Conservation (phyloP, 352 stramenopile genomes). For the Phytopythium chamaehyphon region DNA sequence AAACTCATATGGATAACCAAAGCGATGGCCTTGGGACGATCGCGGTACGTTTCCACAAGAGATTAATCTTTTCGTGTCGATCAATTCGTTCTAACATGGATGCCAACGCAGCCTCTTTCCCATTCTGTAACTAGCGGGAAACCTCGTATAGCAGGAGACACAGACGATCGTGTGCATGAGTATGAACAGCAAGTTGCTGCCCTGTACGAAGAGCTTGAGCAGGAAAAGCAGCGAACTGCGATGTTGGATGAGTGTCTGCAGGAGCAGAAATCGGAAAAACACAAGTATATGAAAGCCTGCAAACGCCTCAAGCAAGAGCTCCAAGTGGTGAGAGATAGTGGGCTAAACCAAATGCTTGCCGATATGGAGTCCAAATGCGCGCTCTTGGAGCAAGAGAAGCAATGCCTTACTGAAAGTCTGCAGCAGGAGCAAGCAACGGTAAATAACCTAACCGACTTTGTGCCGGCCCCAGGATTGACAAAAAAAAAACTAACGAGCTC, state of each 20-base stretch:
- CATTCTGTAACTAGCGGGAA: conserved; percentile 33
- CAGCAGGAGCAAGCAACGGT: conserved; percentile 34
- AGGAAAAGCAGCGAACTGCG: conserved; percentile 66
- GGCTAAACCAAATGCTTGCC: conserved; percentile 56
- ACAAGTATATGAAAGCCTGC: conserved; percentile 70
- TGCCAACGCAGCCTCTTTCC: conserved; percentile 24
- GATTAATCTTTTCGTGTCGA: no score
- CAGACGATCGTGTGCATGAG: conserved; percentile 55
- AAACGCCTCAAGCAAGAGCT: conserved; percentile 61
- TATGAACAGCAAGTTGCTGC: conserved; percentile 70
- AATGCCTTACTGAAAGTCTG: conserved; percentile 29
- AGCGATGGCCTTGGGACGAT: conserved; percentile 9
- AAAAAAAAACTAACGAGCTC: neutral
- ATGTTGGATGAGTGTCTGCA: conserved; percentile 62
- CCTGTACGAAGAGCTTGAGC: conserved; percentile 64
- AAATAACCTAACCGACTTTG: neutral
- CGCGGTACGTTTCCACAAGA: conserved; percentile 6
- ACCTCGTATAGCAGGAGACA: conserved; percentile 16
- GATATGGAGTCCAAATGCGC: conserved; percentile 60
- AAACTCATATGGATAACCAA: conserved; percentile 34
- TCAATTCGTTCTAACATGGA: no score
- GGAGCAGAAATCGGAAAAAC: conserved; percentile 65
- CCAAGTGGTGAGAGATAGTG: conserved; percentile 55
- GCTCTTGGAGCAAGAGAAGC: conserved; percentile 45
- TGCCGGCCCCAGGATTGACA: no score